These are phyloP conservation scores for Nasturtium officinale DNA, from an alignment of 345 rosid species.

Conservation along the genomic window DNA sequence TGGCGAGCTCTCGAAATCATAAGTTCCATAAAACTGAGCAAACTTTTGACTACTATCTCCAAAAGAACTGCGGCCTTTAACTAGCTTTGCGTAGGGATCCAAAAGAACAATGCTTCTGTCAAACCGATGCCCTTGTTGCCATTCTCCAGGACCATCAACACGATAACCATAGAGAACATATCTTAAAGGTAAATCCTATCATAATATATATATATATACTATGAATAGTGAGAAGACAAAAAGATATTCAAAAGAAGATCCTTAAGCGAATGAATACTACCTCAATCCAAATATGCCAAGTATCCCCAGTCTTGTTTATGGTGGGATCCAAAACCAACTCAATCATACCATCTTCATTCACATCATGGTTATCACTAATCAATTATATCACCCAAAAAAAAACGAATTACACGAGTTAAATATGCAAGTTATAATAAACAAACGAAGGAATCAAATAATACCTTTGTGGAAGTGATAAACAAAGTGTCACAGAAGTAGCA, in stretches of 20 bases:
- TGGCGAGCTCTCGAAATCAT: conserved; percentile 74
- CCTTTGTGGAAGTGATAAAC: conserved; percentile 74
- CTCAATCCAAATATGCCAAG: conserved; percentile 87
- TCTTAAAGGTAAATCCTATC: conserved; percentile 71
- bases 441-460: conserved; percentile 34
- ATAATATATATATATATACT: neutral
- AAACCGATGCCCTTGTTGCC: conserved; percentile 87
- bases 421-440: neutral
- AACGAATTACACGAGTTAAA: neutral
- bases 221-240: conserved; percentile 8
- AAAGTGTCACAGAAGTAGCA: conserved; percentile 78
- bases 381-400: conserved; percentile 13
- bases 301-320: conserved; percentile 79
- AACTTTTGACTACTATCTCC: conserved; percentile 69
- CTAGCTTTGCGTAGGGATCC: conserved; percentile 90
- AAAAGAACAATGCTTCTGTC: conserved; percentile 62
- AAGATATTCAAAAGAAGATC: neutral
- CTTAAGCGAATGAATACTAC: conserved; percentile 38
- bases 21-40: conserved; percentile 75
- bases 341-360: conserved; percentile 51
- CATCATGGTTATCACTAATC: conserved; percentile 47
- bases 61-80: conserved; percentile 73
- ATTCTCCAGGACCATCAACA: conserved; percentile 79
- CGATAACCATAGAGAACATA: conserved; percentile 85
- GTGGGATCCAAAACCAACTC: conserved; percentile 74